Evolutionary conservation across 805 yeast species (phyloP), one percentile per base, ranked within the genome.

Genomic region (Saturnispora sanitii): DNA sequence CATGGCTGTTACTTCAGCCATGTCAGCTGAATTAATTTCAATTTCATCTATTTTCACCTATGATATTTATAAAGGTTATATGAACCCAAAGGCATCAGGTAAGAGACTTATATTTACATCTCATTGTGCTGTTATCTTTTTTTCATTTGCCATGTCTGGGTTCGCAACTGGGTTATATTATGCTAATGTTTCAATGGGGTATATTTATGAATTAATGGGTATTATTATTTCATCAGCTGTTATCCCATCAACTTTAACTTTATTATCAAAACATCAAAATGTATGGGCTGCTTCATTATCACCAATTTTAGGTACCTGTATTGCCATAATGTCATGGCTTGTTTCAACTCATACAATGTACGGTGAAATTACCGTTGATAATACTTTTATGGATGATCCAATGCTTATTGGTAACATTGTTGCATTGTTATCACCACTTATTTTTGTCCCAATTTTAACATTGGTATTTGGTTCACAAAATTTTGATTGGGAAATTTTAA

Each of bases 1-100:
- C 61, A 82, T 85, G 88, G 95, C 96, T 20, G 90, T 82, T 33
- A 87, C 96, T 0, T 82, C 94, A 36, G 95, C 96, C 20, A 76
- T 84, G 73, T 82, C 94, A 25, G 90, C 95, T 29, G 95, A 87
- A 61, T 73, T 87, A 53, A 83, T 87, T 55, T 82, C 95, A 2
- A 88, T 84, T 16, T 82, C 94, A 3, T 80, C 95, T 2, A 75
- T 87, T 45, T 73, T 77, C 66, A 82, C 95, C 33, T 87, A 84
- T 52, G 96, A 87, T 62, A 68, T 87, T 46, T 87, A 81, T 74
- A 76, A 84, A 62, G 72, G 77, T 20, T 86, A 87, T 62, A 64
- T 86, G 53, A 76, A 84, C 54, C 94, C 94, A 35, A 65, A 66
- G 20, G 95, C 95, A 4, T 58, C 72, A 6, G 92, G 95, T 50